phyloP scores from a whole-genome alignment of 306 rosid genomes.

The Oemleria cerasiformis region DNA sequence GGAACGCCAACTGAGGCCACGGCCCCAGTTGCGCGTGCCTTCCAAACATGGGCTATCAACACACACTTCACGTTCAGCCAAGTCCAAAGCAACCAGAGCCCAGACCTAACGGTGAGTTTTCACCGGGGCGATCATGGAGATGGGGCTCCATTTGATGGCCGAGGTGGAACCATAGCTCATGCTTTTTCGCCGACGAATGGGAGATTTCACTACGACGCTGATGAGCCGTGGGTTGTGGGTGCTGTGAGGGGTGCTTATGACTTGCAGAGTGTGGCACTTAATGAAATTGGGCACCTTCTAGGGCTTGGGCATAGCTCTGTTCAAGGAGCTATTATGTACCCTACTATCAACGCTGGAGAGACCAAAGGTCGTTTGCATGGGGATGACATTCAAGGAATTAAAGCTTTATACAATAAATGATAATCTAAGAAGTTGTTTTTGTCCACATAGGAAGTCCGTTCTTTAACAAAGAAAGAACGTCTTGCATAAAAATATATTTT shows the following conservation, averaged over 20 bases:
- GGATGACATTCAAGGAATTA: conserved; percentile 34
- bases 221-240: conserved; percentile 22
- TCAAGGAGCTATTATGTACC: conserved; percentile 24
- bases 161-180: conserved; percentile 23
- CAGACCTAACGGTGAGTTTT: conserved; percentile 23
- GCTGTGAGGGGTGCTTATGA: neutral
- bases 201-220: conserved; percentile 33
- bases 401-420: conserved; percentile 15
- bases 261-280: conserved; percentile 29
- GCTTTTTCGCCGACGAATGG: conserved; percentile 24
- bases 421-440: neutral
- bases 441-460: too few relatives aligned
- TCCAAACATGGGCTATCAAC: conserved; percentile 21
- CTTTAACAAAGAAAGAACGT: too few relatives aligned
- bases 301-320: conserved; percentile 35
- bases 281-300: conserved; percentile 35
- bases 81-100: neutral
- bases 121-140: conserved; percentile 31
- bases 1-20: neutral
- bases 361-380: conserved; percentile 7
- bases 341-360: neutral
- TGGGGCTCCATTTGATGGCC: conserved; percentile 22
- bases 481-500: too few relatives aligned
- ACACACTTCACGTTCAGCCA: conserved; percentile 15
- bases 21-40: conserved; percentile 21